Conservation (phyloP, 2,329 filamentous ascomycete species). For the Leptographium galeiforme region DNA sequence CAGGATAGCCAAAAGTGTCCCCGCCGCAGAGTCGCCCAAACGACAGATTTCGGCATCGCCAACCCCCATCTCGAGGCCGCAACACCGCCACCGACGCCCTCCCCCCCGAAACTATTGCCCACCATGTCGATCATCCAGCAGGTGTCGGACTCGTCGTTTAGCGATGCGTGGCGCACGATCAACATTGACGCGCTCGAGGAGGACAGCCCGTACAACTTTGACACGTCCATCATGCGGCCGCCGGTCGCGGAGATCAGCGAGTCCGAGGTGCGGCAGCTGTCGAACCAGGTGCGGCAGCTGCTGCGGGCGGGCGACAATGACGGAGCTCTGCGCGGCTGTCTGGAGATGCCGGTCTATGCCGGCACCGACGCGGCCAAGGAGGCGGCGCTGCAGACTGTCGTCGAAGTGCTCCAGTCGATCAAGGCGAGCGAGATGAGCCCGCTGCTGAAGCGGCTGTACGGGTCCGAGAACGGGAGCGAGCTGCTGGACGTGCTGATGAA, state of each 20-base stretch:
- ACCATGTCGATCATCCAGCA: slow-evolving; percentile 56
- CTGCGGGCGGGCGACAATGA: slow-evolving; percentile 77
- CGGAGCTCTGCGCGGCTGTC: slow-evolving; percentile 68
- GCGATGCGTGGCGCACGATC: slow-evolving; percentile 71
- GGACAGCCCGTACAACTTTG: slow-evolving; percentile 85
- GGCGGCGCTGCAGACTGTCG: slow-evolving; percentile 72
- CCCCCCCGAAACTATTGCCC: neutral
- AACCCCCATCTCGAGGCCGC: neutral
- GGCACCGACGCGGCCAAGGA: slow-evolving; percentile 52
- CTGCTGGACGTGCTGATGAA: slow-evolving; percentile 91
- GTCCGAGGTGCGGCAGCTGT: slow-evolving; percentile 63
- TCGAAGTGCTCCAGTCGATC: slow-evolving; percentile 91
- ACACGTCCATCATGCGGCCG: slow-evolving; percentile 69
- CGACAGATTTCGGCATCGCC: neutral
- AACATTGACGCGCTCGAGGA: slow-evolving; percentile 86
- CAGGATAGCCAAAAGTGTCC: too few relatives aligned
- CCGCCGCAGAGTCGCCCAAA: neutral
- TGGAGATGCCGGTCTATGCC: slow-evolving; percentile 74
- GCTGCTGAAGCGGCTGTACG: slow-evolving; percentile 70
- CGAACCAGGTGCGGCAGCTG: slow-evolving; percentile 74
- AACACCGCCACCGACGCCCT: neutral
- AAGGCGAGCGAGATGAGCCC: slow-evolving; percentile 92
- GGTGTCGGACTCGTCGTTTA: slow-evolving; percentile 44
- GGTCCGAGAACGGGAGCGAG: slow-evolving; percentile 66
- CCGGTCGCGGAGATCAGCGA: slow-evolving; percentile 62